Percentiles rank a stretch among this genome's conserved stretches.
Evolutionary conservation across 108 stramenopile species (phyloP).

Genomic region (Cafeteria roenbergensis): DNA sequence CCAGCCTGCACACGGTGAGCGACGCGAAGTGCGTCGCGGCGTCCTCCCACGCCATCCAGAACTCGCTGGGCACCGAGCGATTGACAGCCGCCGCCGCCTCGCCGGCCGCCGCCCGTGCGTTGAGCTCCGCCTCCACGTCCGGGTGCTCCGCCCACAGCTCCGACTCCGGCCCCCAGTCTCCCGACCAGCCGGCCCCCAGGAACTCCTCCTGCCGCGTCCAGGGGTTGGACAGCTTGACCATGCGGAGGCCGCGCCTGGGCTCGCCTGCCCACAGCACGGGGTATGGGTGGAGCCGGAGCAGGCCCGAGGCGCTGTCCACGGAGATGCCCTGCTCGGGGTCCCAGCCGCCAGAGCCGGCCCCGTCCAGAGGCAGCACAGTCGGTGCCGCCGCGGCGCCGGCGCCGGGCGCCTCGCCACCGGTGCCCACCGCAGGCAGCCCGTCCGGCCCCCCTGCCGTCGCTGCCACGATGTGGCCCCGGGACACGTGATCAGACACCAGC

Average conservation of each 20-base stretch:
- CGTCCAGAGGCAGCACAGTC: neutral
- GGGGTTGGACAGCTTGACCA: neutral
- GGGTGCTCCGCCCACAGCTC: neutral
- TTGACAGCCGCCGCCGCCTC: neutral
- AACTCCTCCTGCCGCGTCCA: neutral
- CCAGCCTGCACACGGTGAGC: too few relatives aligned
- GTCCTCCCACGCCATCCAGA: neutral
- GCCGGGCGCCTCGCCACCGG: too few relatives aligned
- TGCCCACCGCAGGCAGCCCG: too few relatives aligned
- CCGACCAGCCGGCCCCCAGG: neutral
- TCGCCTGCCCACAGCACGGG: neutral
- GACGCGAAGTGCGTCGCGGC: neutral
- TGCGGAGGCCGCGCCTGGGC: neutral
- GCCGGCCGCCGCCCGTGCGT: too few relatives aligned
- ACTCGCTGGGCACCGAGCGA: neutral
- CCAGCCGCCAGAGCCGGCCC: too few relatives aligned
- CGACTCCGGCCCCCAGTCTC: neutral
- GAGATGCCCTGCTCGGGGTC: neutral
- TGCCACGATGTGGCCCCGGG: too few relatives aligned
- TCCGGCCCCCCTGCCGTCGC: too few relatives aligned
- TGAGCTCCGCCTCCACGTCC: neutral
- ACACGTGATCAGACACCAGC: too few relatives aligned
- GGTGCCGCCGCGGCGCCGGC: too few relatives aligned
- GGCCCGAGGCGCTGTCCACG: neutral
- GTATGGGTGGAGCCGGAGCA: neutral